A percentile compares a stretch with the other conserved stretches of the same genome.
phyloP scores from a whole-genome alignment of 108 stramenopile species.

The Nitzschia sp. region DNA sequence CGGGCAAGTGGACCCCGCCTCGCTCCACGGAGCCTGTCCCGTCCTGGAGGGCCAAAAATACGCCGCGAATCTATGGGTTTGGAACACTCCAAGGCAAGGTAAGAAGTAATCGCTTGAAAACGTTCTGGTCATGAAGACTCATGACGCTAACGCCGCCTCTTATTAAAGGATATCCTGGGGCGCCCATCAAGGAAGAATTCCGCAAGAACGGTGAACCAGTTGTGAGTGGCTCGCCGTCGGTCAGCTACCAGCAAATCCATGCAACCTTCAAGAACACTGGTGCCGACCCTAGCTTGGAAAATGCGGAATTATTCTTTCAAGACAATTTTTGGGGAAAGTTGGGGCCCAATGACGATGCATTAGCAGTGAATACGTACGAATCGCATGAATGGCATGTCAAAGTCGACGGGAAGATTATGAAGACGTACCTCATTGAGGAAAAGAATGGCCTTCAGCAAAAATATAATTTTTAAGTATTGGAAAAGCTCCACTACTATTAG shows the following conservation, averaged over 20 bases:
- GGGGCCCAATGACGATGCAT: constrained; percentile 52
- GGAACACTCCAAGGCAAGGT: constrained; percentile 62
- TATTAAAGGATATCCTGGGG: constrained; percentile 49
- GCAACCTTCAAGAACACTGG: constrained; percentile 69
- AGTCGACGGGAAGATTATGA: constrained; percentile 62
- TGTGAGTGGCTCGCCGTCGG: neutral
- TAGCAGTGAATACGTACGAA: constrained; percentile 73
- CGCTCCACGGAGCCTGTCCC: constrained; percentile 92
- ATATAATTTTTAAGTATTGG: constrained; percentile 24
- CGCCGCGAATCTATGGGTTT: constrained; percentile 84
- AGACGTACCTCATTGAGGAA: constrained; percentile 48
- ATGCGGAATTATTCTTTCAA: constrained; percentile 60
- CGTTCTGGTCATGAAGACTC: too few relatives aligned
- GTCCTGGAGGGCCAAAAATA: constrained; percentile 61
- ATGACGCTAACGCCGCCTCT: too few relatives aligned
- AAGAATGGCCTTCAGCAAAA: constrained; percentile 33
- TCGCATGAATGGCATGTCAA: constrained; percentile 82
- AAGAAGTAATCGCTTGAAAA: too few relatives aligned
- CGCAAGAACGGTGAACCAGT: neutral
- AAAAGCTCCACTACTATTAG: too few relatives aligned
- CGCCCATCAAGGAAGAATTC: constrained; percentile 61
- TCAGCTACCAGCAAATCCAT: constrained; percentile 28
- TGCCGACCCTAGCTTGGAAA: constrained; percentile 46
- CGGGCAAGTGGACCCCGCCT: constrained; percentile 62
- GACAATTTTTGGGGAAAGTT: constrained; percentile 78